phyloP scores from a whole-genome alignment of 495 filamentous ascomycete species.

The Neurospora sublineolata region DNA sequence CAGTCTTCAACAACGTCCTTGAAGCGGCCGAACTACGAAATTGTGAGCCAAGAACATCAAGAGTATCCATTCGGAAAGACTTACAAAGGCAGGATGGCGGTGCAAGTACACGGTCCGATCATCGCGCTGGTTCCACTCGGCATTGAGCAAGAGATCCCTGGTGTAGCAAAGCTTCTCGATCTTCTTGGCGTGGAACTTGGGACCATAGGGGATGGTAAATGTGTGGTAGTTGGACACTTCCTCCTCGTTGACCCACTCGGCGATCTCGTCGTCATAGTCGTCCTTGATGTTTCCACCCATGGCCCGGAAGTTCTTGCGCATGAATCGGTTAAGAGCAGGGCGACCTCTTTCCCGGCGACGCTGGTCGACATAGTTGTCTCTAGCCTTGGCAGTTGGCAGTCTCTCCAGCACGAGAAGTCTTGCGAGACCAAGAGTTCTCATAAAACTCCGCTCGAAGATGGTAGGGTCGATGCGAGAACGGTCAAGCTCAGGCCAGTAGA shows the following conservation, averaged over 20 bases:
- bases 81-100: slow-evolving; percentile 60
- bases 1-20: slow-evolving; percentile 65
- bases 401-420: slow-evolving; percentile 69
- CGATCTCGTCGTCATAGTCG: slow-evolving; percentile 59
- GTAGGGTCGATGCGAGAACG: slow-evolving; percentile 65
- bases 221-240: slow-evolving; percentile 68
- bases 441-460: slow-evolving; percentile 71
- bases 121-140: slow-evolving; percentile 69
- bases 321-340: slow-evolving; percentile 28
- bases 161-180: slow-evolving; percentile 72
- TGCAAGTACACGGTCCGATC: slow-evolving; percentile 63
- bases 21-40: slow-evolving; percentile 45
- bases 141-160: slow-evolving; percentile 71
- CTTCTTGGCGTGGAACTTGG: slow-evolving; percentile 53
- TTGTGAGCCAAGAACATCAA: not conserved
- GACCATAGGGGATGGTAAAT: slow-evolving; percentile 67
- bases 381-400: slow-evolving; percentile 50
- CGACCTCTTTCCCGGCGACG: slow-evolving; percentile 59
- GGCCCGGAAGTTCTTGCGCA: slow-evolving; percentile 11
- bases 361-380: slow-evolving; percentile 54
- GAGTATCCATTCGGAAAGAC: not conserved
- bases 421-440: slow-evolving; percentile 62
- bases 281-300: slow-evolving; percentile 58
- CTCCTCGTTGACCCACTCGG: slow-evolving; percentile 66
- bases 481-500: slow-evolving; percentile 64